Evolutionary conservation across 2,329 filamentous ascomycete species (phyloP), one percentile per base, ranked within the genome.

Genomic region (Didymella segeticola): DNA sequence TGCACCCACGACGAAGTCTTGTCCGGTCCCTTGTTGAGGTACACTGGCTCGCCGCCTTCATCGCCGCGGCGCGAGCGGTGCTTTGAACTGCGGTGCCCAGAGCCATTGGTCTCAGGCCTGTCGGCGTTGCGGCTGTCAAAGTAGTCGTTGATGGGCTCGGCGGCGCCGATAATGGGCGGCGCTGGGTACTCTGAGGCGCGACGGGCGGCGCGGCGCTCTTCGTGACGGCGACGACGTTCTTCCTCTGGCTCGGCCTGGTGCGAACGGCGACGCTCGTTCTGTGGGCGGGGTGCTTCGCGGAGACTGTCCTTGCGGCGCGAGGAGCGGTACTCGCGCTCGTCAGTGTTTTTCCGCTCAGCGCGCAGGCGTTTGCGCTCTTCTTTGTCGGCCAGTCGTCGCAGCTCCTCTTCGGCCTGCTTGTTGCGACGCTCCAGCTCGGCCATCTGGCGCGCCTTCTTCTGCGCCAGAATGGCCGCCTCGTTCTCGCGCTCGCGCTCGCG

Each of bases 1-100:
- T 80, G 69, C 8, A 82, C 78, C 79, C 79, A 82, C 0, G 76
- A 79, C 1, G 75, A 75, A 5, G 79, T 81, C 68, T 81, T 81
- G 68, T 81, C 78, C 43, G 75, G 73, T 45, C 74, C 73, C 34
- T 68, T 70, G 54, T 69, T 55, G 9, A 72, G 62, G 60, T 75
- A 75, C 11, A 73, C 69, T 8, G 53, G 53, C 37, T 71, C 67
- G 47, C 71, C 67, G 47, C 71, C 69, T 29, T 72, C 69, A 23
- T 56, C 57, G 5, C 59, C 48, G 37, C 63, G 63, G 51, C 67
- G 68, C 8, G 68, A 67, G 30, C 57, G 65, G 45, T 69, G 69
- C 34, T 68, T 64, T 23, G 68, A 67, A 31, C 56, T 65, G 47
- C 70, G 70, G 34, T 69, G 65, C 15, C 65, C 69, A n/a, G 46